These are phyloP conservation scores for Nakazawaea pomicola DNA, from an alignment of 805 yeast species.

Conservation along the genomic window DNA sequence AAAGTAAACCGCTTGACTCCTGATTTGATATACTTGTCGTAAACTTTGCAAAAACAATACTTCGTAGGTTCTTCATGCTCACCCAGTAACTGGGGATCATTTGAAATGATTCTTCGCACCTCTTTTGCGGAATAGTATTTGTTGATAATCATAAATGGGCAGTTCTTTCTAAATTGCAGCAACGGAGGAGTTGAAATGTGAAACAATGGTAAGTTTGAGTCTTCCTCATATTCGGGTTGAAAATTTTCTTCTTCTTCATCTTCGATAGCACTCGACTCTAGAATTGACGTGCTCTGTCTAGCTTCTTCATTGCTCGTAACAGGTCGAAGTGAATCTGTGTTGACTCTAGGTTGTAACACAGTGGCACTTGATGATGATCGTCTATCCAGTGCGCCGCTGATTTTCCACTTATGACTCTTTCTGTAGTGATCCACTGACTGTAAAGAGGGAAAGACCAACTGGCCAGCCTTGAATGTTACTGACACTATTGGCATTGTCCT, in stretches of 20 bases:
- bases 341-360: neutral
- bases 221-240: slow-evolving; percentile 8
- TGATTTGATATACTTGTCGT: slow-evolving; percentile 13
- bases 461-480: slow-evolving; percentile 14
- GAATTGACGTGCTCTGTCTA: neutral
- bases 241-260: slow-evolving; percentile 2
- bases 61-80: slow-evolving; percentile 6
- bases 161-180: slow-evolving; percentile 13
- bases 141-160: slow-evolving; percentile 14
- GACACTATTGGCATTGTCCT: slow-evolving; percentile 13
- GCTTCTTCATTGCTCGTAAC: neutral
- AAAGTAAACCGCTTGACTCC: slow-evolving; percentile 15
- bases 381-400: slow-evolving; percentile 2
- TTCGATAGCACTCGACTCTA: neutral
- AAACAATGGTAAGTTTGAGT: slow-evolving; percentile 13
- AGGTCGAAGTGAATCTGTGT: neutral
- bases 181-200: slow-evolving; percentile 12
- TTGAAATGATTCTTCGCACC: no score
- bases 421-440: slow-evolving; percentile 12
- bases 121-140: slow-evolving; percentile 10
- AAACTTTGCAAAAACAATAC: slow-evolving; percentile 13
- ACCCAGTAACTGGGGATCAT: neutral
- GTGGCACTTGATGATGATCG: neutral
- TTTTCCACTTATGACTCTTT: slow-evolving; percentile 10
- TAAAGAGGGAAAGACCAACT: slow-evolving; percentile 13